Conservation (phyloP, 1,139 yeast genomes). For the Geotrichum phurueaensis region DNA sequence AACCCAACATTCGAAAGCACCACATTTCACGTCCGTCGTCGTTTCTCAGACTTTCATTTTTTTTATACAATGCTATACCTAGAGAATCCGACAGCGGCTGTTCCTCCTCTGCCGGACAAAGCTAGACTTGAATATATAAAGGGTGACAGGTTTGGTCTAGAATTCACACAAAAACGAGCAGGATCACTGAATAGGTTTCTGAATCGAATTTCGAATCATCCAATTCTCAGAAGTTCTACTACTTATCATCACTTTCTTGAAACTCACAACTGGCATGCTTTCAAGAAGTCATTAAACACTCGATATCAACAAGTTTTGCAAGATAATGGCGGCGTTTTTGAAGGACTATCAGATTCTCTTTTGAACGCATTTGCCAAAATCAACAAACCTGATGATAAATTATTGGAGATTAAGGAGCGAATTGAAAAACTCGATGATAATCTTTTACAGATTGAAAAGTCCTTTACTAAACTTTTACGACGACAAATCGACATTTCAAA, state of each 20-base stretch:
- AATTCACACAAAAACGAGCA: constrained; percentile 80
- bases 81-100: constrained; percentile 77
- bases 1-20: constrained; percentile 42
- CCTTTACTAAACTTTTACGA: constrained; percentile 65
- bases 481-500: constrained; percentile 65
- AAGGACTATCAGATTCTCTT: constrained; percentile 72
- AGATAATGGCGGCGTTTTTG: constrained; percentile 41
- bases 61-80: constrained; percentile 65
- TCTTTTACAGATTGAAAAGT: constrained; percentile 67
- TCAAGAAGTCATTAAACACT: constrained; percentile 49
- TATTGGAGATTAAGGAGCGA: constrained; percentile 75
- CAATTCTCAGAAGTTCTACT: constrained; percentile 61
- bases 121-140: constrained; percentile 85
- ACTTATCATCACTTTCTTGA: constrained; percentile 73
- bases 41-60: constrained; percentile 78
- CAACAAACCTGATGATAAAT: constrained; percentile 69
- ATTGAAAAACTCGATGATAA: constrained; percentile 82
- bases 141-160: constrained; percentile 82
- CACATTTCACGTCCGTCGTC: constrained; percentile 57
- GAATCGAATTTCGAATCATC: constrained; percentile 67
- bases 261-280: constrained; percentile 77
- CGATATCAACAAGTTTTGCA: constrained; percentile 18
- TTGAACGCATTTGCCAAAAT: constrained; percentile 88
- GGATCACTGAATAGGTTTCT: constrained; percentile 74
- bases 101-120: constrained; percentile 94